Conservation (phyloP, 2,329 filamentous ascomycete species). For the Neurospora sp. region DNA sequence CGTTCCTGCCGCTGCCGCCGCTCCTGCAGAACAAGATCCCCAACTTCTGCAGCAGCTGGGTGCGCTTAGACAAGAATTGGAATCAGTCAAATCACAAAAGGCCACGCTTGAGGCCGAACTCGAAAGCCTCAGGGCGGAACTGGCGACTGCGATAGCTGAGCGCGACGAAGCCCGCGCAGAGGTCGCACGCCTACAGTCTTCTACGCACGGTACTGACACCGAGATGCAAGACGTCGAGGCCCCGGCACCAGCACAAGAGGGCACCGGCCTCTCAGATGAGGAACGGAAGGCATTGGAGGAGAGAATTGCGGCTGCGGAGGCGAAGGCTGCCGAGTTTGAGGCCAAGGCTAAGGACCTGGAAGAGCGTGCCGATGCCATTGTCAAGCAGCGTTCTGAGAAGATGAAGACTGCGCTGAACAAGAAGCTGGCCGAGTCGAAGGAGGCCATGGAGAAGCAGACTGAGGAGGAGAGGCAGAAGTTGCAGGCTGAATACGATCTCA, state of each 20-base stretch:
- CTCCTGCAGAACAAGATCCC: conserved; percentile 30
- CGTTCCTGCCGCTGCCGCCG: conserved; percentile 25
- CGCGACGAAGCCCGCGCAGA: conserved; percentile 49
- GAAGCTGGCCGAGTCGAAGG: conserved; percentile 58
- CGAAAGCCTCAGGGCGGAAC: conserved; percentile 41
- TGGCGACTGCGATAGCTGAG: conserved; percentile 52
- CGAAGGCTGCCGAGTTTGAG: conserved; percentile 54
- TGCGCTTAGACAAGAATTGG: conserved; percentile 45
- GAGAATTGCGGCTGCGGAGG: conserved; percentile 49
- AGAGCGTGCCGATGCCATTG: conserved; percentile 45
- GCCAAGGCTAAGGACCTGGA: conserved; percentile 55
- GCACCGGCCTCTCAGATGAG: conserved; percentile 37
- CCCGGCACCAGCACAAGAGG: conserved; percentile 12
- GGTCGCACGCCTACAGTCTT: conserved; percentile 10
- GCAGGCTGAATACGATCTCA: conserved; percentile 34
- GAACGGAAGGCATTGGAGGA: conserved; percentile 53
- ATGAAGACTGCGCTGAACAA: conserved; percentile 60
- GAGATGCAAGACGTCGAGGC: conserved; percentile 21
- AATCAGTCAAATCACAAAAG: conserved; percentile 57
- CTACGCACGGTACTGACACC: conserved; percentile 19
- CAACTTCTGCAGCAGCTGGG: conserved; percentile 21
- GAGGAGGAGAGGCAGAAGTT: conserved; percentile 43
- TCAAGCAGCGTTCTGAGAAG: conserved; percentile 56
- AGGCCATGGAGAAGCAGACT: conserved; percentile 39
- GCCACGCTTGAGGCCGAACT: conserved; percentile 56